A percentile compares a stretch with the other conserved stretches of the same genome.
phyloP scores from a whole-genome alignment of 805 yeast genomes.

The Pachysolen tannophilus region DNA sequence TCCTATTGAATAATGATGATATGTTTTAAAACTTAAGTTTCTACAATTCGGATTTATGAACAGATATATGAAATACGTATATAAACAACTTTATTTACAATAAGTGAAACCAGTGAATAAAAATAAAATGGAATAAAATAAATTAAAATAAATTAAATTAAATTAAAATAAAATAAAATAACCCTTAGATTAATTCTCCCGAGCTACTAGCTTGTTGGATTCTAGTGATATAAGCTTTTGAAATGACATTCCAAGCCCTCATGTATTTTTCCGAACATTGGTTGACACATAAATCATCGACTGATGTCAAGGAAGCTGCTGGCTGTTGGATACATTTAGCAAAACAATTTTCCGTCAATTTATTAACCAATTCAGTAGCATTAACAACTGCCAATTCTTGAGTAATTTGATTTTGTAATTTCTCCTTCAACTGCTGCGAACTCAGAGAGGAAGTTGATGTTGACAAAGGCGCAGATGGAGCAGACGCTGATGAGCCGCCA shows the following conservation, averaged over 20 bases:
- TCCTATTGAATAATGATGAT: no score
- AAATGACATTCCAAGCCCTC: conserved; percentile 84
- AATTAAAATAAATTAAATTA: no score
- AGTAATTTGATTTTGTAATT: conserved; percentile 61
- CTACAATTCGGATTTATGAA: no score
- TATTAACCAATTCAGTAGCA: conserved; percentile 80
- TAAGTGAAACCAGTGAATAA: no score
- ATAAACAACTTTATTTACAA: no score
- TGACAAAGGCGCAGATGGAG: conserved; percentile 10
- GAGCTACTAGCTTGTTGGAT: conserved; percentile 50
- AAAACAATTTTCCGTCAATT: conserved; percentile 81
- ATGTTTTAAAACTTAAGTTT: no score
- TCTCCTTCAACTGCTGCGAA: conserved; percentile 44
- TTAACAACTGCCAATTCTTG: conserved; percentile 88
- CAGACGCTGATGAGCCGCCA: conserved; percentile 12
- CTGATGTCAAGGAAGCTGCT: conserved; percentile 34
- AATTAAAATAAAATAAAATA: no score
- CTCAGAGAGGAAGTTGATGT: conserved; percentile 12
- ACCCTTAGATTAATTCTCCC: background rate
- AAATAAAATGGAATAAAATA: no score
- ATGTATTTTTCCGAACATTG: conserved; percentile 82
- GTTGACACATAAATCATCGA: conserved; percentile 60
- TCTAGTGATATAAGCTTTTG: conserved; percentile 68
- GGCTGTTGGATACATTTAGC: conserved; percentile 68
- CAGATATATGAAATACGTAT: no score